Base-by-base conservation (phyloP, 1,284 basidiomycete genomes). In the Testicularia cyperi region DNA sequence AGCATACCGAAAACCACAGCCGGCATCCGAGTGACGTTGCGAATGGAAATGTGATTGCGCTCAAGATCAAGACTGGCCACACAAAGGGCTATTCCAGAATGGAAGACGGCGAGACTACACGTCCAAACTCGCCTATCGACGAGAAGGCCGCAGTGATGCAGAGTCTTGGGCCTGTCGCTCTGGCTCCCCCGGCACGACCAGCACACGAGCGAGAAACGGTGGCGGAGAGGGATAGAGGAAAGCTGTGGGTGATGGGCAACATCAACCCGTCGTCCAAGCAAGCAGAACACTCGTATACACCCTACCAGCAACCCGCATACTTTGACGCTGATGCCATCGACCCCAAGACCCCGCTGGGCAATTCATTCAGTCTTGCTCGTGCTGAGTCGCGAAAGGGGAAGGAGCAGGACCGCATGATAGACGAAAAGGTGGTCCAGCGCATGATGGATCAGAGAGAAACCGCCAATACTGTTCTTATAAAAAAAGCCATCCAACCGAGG, bases 201-300 rank as follows among this genome's bases (percentile, higher is more conserved):
- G 45, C 16, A 12, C 22, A 20, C 12, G 56, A 60, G 35, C 29
- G 56, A 23, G 45, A 54, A 32, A 53, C 49, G n/a, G 45, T 43
- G 5, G 30, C 20, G 1, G 57, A 61, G 20, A 45, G 38, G 14
- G 51, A 47, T 22, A 44, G 38, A 18, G 57, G 51, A 1, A 54
- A 35, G 37, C 33, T 61, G 38, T 61, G 57, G 57, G 36, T 61
- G 4, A 45, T 61, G 39, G 57, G 57, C 12, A 61, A 61, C 24
- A 16, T 61, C 19, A 27, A 27, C 10, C 27, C 42, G 28, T 23
- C 18, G 19, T 30, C 3, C 26, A 30, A 24, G 8, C 23, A 16
- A 18, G 34, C 9, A 18, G 13, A 20, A 24, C 37, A 7, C 28
- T 18, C 15, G n/a, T 18, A 16, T 18, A 30, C n/a, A 16, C 28